Evolutionary conservation across 495 filamentous ascomycete genomes (phyloP).

Genomic region (Penicillium canescens): DNA sequence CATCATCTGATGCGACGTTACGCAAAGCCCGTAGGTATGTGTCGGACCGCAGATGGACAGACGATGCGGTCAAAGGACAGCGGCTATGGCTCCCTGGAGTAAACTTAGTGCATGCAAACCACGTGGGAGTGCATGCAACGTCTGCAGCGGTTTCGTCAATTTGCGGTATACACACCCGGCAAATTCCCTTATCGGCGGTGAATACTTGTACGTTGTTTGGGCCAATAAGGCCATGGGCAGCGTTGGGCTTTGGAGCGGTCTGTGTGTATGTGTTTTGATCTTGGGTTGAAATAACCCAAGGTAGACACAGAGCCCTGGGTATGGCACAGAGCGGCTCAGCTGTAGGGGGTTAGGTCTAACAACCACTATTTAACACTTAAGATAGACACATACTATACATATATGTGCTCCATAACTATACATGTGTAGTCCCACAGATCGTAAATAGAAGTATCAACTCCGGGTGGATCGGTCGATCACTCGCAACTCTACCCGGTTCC

Average conservation of each 20-base stretch:
- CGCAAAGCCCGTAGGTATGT: conserved; percentile 1
- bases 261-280: neutral
- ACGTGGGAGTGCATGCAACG: conserved; percentile 5
- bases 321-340: no score
- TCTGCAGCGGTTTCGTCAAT: neutral
- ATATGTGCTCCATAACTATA: neutral
- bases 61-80: conserved; percentile 9
- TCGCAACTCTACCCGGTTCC: conserved; percentile 7
- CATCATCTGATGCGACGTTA: neutral
- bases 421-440: neutral
- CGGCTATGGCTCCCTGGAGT: neutral
- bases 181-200: conserved; percentile 3
- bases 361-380: no score
- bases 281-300: neutral
- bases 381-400: no score
- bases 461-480: conserved; percentile 11
- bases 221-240: neutral
- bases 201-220: neutral
- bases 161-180: neutral
- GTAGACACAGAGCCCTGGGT: neutral
- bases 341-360: no score
- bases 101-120: conserved; percentile 4
- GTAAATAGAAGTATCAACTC: conserved; percentile 2
- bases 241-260: neutral
- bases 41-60: conserved; percentile 2